phyloP scores from a whole-genome alignment of 176 grass and related monocot species.

The Areca catechu region DNA sequence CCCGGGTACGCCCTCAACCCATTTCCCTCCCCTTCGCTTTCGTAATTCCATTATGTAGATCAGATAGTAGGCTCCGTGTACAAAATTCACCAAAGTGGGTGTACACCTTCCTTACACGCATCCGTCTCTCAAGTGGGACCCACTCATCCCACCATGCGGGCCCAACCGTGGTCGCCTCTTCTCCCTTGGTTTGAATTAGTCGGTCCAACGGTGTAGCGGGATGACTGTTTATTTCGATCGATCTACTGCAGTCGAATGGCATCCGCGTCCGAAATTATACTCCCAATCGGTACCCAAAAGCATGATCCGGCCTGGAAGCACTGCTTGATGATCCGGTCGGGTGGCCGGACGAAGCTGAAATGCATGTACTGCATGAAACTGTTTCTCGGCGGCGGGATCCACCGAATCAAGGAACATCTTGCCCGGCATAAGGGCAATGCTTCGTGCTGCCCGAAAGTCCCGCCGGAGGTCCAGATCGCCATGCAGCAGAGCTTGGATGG shows the following conservation, averaged over 20 bases:
- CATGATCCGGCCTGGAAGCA: slow-evolving; percentile 96
- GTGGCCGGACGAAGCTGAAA: slow-evolving; percentile 51
- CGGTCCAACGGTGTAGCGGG: no score
- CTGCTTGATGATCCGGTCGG: slow-evolving; percentile 66
- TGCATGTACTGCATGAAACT: slow-evolving; percentile 83
- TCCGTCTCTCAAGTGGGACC: no score
- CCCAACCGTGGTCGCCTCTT: no score
- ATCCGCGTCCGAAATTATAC: slow-evolving; percentile 29
- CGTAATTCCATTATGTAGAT: no score
- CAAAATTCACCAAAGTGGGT: no score
- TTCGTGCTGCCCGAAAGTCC: slow-evolving; percentile 76
- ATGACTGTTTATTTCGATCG: no score
- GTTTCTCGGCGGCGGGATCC: slow-evolving; percentile 87
- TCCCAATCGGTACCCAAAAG: slow-evolving; percentile 77
- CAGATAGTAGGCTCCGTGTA: no score
- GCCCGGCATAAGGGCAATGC: slow-evolving; percentile 81
- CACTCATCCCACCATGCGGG: no score
- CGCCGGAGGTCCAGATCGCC: slow-evolving; percentile 46
- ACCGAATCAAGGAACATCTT: slow-evolving; percentile 99
- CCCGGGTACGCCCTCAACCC: no score
- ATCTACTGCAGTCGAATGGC: slow-evolving; percentile 13
- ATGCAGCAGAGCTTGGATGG: slow-evolving; percentile 70
- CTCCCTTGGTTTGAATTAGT: no score
- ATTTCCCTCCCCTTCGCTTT: no score
- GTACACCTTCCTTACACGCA: no score